Base-by-base conservation (phyloP, 2,329 filamentous ascomycete species). In the Trichoderma gracile region DNA sequence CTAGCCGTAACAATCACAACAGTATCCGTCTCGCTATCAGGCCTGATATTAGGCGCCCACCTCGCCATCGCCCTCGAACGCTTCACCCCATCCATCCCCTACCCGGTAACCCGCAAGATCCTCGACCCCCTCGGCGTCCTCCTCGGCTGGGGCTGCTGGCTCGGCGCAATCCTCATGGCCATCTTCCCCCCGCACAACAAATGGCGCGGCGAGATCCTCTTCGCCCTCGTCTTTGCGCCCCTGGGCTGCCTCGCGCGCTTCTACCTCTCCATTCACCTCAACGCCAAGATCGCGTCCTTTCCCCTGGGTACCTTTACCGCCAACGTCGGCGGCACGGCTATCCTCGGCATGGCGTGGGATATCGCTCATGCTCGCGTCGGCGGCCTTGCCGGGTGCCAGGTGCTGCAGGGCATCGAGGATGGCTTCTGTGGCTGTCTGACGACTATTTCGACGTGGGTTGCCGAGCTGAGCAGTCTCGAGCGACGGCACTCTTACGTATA, bases 231-330 rank as follows among this genome's bases (percentile, higher is more conserved):
- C 2, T 95, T 97, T 71, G 90, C 92, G 1, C 94, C 94, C 0
- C 69, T 92, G 0, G 94, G 94, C 0, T 93, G 90, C 69, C 77
- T 97, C 0, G 73, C 83, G 0, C 85, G 94, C 3, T 96, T 91
- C 78, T 93, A 92, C 73, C 76, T 85, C 1, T 90, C 90, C 0
- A 73, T 90, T 7, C 75, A 80, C 25, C 82, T 97, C n/a, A 97
- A 97, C 71, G 79, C 84, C 0, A 80, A 85, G 21, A 69, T 86
- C 0, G 75, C 86, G 0, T 78, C 82, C 0, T 97, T 97, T 69
- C 94, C 94, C 0, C 75, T 97, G 0, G 94, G 94, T 2, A 98
- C 94, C 0, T 97, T 97, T 71, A 78, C 80, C 0, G 92, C 90
- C 30, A 98, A 98, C 71, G 80, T 96, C 5, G 74, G 89, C 15